These are phyloP conservation scores for Verticillium zaregamsianum DNA, from an alignment of 2,329 filamentous ascomycete species.

Conservation along the genomic window DNA sequence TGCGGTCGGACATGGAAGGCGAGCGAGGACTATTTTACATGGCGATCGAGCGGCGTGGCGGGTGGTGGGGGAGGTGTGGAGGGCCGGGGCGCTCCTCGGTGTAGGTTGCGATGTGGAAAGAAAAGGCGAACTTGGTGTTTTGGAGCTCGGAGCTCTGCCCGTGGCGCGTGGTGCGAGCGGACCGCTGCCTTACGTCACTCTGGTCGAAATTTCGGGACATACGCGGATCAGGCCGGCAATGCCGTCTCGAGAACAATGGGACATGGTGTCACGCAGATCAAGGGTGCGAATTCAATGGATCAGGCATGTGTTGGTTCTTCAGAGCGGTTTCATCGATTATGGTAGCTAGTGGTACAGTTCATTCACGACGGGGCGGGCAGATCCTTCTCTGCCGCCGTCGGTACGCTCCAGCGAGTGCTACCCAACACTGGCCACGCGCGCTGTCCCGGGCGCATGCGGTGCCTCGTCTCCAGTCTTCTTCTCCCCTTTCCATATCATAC, in stretches of 20 bases:
- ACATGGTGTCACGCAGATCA: background rate
- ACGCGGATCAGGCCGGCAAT: background rate
- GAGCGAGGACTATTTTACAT: background rate
- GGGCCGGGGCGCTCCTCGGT: background rate
- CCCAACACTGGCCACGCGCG: background rate
- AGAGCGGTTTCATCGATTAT: slow-evolving; percentile 2
- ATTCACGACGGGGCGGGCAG: background rate
- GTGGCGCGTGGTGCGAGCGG: background rate
- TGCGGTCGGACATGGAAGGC: slow-evolving; percentile 41
- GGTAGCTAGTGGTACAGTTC: slow-evolving; percentile 1
- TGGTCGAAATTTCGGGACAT: background rate
- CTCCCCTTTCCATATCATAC: slow-evolving; percentile 2
- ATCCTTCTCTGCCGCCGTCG: background rate
- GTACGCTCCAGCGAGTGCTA: background rate
- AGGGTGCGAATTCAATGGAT: background rate
- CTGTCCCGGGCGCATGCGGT: background rate
- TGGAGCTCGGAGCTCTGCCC: background rate
- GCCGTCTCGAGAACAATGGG: background rate
- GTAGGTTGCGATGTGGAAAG: background rate
- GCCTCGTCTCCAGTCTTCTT: background rate
- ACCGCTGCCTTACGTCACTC: background rate
- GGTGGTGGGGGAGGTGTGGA: background rate
- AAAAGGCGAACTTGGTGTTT: background rate
- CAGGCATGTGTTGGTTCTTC: background rate
- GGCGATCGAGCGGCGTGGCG: background rate